Conservation (phyloP, 2,329 filamentous ascomycete genomes). For the Colletotrichum musae region DNA sequence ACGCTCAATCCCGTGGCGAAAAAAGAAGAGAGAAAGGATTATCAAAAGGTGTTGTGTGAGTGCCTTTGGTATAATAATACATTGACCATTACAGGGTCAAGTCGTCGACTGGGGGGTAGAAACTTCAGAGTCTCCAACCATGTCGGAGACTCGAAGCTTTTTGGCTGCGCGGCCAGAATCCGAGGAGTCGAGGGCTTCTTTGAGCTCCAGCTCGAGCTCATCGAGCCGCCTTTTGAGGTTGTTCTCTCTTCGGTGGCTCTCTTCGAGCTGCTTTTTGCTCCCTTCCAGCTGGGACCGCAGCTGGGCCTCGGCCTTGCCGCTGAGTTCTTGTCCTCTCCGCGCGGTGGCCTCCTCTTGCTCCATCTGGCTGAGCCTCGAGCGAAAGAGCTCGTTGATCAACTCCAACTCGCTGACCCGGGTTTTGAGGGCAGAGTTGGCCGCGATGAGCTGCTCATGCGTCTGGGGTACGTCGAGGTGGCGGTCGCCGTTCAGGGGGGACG, state of each 20-base stretch:
- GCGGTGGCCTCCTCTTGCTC: constrained; percentile 82
- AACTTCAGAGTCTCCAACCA: constrained; percentile 33
- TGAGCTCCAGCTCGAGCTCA: constrained; percentile 77
- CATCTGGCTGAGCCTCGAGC: constrained; percentile 82
- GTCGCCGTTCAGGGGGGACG: constrained; percentile 68
- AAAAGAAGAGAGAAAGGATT: background rate
- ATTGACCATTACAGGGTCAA: background rate
- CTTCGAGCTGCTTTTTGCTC: constrained; percentile 74
- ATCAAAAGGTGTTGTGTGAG: background rate
- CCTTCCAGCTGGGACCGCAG: constrained; percentile 70
- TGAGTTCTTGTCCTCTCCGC: constrained; percentile 71
- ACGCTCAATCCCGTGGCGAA: constrained; percentile 1
- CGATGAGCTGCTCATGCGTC: constrained; percentile 84
- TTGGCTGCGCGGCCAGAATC: constrained; percentile 37
- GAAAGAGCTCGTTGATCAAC: constrained; percentile 89
- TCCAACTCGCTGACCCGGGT: constrained; percentile 96
- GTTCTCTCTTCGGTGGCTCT: constrained; percentile 83
- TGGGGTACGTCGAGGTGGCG: constrained; percentile 80
- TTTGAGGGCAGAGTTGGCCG: constrained; percentile 88
- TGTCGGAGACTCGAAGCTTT: constrained; percentile 37
- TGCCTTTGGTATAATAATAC: constrained; percentile 9
- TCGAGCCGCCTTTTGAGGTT: constrained; percentile 86
- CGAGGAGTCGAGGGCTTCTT: constrained; percentile 44
- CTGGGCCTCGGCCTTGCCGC: constrained; percentile 68
- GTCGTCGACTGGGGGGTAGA: constrained; percentile 38